Evolutionary conservation across 2,329 filamentous ascomycete species (phyloP), one percentile per base, ranked within the genome.

Genomic region (Fusarium newnesense): DNA sequence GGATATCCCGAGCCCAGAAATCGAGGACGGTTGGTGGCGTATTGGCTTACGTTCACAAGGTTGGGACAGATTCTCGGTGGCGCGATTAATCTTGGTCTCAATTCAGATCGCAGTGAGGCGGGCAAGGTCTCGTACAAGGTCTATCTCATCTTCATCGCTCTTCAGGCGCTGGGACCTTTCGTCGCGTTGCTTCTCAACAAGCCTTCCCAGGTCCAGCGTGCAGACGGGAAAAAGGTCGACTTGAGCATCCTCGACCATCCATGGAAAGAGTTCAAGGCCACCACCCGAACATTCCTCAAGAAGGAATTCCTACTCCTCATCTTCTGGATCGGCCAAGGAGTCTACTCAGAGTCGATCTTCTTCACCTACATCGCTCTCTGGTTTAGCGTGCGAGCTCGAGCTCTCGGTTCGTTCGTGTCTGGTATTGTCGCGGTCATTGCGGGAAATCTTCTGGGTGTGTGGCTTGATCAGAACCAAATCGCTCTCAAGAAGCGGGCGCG

Each of bases 1-100:
- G 85, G 87, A 0, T 93, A 93, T 69, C 91, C 91, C 0, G 91
- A 93, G 68, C 90, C 90, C 0, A 87, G 87, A 59, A 91, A 91
- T 36, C 85, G 88, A 71, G 90, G 89, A 0, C 84, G 84, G 3
- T 86, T 89, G 52, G 82, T 93, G 1, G 91, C 90, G 0, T 89
- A 91, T 72, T 93, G 91, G 91, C 83, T 93, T 21, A 82, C 81
- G 1, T 86, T 83, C 84, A 28, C 90, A 87, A 2, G 90, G 89
- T 74, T 90, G 91, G 71, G 76, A 3, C 73, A 76, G 37, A 74
- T 77, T 16, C 78, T 93, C 1, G 91, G 91, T 3, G 91, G 91
- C 10, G 90, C 90, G 1, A 90, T 93, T 74, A 92, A 91, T 53
- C 80, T 93, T 2, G 90, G 89, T 0, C 80, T 93, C 12, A 93